Percentiles rank a stretch among this genome's conserved stretches.
Conservation (phyloP, 352 stramenopile genomes). For the Phytophthora cactorum region DNA sequence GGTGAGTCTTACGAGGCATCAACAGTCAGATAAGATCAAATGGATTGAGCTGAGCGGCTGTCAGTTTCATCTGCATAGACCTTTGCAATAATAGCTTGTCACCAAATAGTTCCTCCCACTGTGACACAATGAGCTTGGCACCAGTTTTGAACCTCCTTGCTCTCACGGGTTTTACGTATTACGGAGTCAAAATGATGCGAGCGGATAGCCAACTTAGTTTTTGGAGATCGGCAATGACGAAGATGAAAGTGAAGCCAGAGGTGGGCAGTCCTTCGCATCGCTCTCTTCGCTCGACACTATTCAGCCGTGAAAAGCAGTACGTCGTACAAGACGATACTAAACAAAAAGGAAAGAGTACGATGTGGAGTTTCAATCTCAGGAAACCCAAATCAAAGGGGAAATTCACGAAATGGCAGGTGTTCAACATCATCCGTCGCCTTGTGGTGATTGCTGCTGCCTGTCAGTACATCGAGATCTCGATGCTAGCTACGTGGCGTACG, state of each 20-base stretch:
- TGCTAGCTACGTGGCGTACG: slow-evolving; percentile 25
- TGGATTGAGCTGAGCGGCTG: too few relatives aligned
- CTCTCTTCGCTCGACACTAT: neutral
- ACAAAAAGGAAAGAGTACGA: neutral
- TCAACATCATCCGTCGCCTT: slow-evolving; percentile 32
- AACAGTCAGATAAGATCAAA: too few relatives aligned
- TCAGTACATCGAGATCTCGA: slow-evolving; percentile 36
- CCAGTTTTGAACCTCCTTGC: neutral
- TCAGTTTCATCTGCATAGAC: too few relatives aligned
- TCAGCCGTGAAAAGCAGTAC: too few relatives aligned
- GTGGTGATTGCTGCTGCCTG: slow-evolving; percentile 29
- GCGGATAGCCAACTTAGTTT: neutral
- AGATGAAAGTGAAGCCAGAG: neutral
- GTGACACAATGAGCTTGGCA: neutral
- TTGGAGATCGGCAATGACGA: neutral
- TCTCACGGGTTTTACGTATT: neutral
- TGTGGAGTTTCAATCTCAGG: neutral
- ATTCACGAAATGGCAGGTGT: slow-evolving; percentile 19
- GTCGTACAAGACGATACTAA: neutral
- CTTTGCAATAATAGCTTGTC: neutral
- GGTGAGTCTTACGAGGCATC: too few relatives aligned
- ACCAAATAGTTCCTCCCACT: neutral
- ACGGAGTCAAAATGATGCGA: neutral
- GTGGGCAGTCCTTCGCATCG: neutral
- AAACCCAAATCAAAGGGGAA: neutral